Evolutionary conservation across 2,329 filamentous ascomycete genomes (phyloP).

Genomic region (Hypoxylon rubiginosum): DNA sequence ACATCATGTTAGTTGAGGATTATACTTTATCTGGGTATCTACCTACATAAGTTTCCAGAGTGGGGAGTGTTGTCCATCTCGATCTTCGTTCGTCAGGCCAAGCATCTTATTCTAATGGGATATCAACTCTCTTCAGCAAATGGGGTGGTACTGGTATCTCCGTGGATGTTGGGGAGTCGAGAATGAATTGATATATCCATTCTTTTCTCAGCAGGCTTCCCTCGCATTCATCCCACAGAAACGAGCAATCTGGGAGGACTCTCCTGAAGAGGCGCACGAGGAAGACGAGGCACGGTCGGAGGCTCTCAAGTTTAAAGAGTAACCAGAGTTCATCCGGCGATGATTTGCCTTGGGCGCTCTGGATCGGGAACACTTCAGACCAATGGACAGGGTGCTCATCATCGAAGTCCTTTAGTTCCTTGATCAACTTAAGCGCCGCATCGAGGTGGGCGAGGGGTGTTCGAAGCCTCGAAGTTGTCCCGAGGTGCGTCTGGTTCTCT

Average conservation of each 20-base stretch:
- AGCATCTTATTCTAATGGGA: neutral
- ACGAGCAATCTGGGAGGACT: slow-evolving; percentile 35
- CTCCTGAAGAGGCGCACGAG: slow-evolving; percentile 41
- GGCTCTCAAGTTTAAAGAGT: slow-evolving; percentile 45
- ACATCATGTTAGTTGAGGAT: neutral
- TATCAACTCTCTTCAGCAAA: slow-evolving; percentile 21
- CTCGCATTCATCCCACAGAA: slow-evolving; percentile 45
- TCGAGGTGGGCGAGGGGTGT: slow-evolving; percentile 32
- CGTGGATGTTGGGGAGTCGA: slow-evolving; percentile 42
- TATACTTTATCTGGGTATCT: neutral
- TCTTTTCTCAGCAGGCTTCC: slow-evolving; percentile 34
- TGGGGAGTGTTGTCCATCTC: neutral
- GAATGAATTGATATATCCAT: slow-evolving; percentile 44
- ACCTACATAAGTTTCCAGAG: neutral
- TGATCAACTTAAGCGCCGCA: slow-evolving; percentile 38
- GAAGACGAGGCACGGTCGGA: slow-evolving; percentile 44
- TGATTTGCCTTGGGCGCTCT: slow-evolving; percentile 10
- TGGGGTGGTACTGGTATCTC: slow-evolving; percentile 9
- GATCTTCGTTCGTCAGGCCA: neutral
- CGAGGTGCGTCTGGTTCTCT: slow-evolving; percentile 12
- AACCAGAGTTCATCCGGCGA: slow-evolving; percentile 43
- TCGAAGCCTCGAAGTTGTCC: slow-evolving; percentile 34
- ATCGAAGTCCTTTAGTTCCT: slow-evolving; percentile 42
- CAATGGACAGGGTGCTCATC: slow-evolving; percentile 42
- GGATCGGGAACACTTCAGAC: slow-evolving; percentile 40